Evolutionary conservation across 345 rosid species (phyloP), one percentile per base, ranked within the genome.

Genomic region (Erodium maritimum): DNA sequence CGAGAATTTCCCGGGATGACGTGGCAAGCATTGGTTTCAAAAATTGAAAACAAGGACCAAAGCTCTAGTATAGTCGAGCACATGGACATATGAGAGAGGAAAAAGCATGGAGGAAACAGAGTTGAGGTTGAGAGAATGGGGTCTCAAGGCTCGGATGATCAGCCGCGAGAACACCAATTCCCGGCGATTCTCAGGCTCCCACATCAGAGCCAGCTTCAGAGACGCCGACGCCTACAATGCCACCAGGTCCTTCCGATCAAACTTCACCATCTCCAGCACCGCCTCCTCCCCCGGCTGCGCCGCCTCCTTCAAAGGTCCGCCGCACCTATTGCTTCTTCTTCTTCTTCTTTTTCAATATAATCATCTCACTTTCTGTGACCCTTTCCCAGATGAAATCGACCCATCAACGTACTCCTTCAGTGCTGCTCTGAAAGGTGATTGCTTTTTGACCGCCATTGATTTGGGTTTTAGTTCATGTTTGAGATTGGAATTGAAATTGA

Each of bases 371-470:
- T 13, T 29, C 52, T 10, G 5, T 2, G 18, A 59, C 65, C 54
- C 33, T 21, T 65, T 19, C 48, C 53, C 96, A 91, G 99, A 87
- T 54, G 90, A 82, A 71, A 85, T 93, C 59, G 96, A 89, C 73
- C 99, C 99, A 20, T 78, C 94, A 48, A 85, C 96, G 12, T 93
- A 93, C 71, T 85, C 94, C 33, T 93, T 93, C 80, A 87, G 87
- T 54, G 69, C 80, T 56, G 96, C 99, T 66, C 80, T 93, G 3
- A 89, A 77, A 73, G 96, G 99, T 85, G 75, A 42, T 13, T 16
- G 25, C 9, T 55, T 19, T 10, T 16, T 7, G 13, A 11, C 19
- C 10, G 23, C n/a, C 10, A 20, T 53, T 19, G 56, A 19, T 1
- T 16, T 20, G 18, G 10, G 7, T 16, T 21, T 4, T n/a, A n/a